phyloP scores from a whole-genome alignment of 768 basidiomycete genomes.

The Xerocomellus amylosporus region DNA sequence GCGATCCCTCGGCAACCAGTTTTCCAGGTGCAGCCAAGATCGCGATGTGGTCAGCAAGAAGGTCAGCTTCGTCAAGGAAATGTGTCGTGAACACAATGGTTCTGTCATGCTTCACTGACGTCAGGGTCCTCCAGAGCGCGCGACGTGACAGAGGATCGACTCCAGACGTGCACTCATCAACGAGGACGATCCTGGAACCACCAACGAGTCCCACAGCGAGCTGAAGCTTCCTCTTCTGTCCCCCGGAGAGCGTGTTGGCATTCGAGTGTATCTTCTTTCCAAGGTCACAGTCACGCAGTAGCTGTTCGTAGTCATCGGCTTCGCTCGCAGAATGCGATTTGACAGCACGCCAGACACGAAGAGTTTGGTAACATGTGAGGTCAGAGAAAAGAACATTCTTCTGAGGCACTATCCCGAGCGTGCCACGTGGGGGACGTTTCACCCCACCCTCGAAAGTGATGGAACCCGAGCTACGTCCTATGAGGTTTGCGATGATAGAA shows the following conservation, averaged over 20 bases:
- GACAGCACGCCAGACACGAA: constrained; percentile 69
- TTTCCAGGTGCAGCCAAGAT: constrained; percentile 75
- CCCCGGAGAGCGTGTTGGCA: constrained; percentile 66
- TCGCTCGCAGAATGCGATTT: constrained; percentile 46
- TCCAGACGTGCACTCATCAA: constrained; percentile 74
- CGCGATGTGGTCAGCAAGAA: constrained; percentile 73
- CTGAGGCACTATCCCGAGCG: constrained; percentile 76
- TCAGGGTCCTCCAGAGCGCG: constrained; percentile 74
- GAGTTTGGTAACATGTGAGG: constrained; percentile 68
- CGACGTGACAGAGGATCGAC: constrained; percentile 79
- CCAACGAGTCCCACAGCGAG: constrained; percentile 78
- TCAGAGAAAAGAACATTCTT: constrained; percentile 83
- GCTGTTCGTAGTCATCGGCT: constrained; percentile 59
- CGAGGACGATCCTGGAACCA: constrained; percentile 65
- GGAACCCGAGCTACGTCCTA: constrained; percentile 55
- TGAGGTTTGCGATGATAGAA: constrained; percentile 62
- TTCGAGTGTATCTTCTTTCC: constrained; percentile 65
- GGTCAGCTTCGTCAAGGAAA: constrained; percentile 77
- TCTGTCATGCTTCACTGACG: constrained; percentile 59
- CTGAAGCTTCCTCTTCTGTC: constrained; percentile 81
- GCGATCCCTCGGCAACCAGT: constrained; percentile 68
- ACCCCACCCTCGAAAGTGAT: constrained; percentile 55
- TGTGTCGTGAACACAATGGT: constrained; percentile 80
- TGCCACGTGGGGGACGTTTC: constrained; percentile 56
- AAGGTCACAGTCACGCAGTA: constrained; percentile 71